A percentile compares a stretch with the other conserved stretches of the same genome.
These are phyloP conservation scores for Sclerotinia nivalis DNA, from an alignment of 2,329 filamentous ascomycete genomes.

Conservation along the genomic window DNA sequence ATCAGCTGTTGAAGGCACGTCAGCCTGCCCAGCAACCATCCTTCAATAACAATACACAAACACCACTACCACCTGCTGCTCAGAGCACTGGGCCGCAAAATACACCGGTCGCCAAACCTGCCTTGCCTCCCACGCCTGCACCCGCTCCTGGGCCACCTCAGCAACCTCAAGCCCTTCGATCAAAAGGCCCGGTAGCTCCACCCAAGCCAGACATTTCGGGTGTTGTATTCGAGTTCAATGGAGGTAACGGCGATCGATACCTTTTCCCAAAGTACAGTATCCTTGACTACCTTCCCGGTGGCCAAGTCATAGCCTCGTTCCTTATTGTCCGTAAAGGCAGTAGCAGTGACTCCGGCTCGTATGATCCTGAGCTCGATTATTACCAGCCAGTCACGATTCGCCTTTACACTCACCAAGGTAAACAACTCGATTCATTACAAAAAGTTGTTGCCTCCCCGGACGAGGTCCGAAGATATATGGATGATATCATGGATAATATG, in stretches of 20 bases:
- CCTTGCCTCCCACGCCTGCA: constrained; percentile 31
- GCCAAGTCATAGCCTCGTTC: constrained; percentile 71
- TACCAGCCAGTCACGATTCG: constrained; percentile 74
- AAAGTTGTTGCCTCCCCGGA: constrained; percentile 63
- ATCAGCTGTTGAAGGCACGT: constrained; percentile 61
- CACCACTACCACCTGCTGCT: constrained; percentile 22
- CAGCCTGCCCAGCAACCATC: constrained; percentile 49
- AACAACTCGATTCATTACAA: constrained; percentile 60
- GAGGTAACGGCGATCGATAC: constrained; percentile 71
- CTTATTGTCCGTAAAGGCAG: constrained; percentile 73
- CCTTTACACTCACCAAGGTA: constrained; percentile 54
- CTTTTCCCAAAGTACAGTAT: constrained; percentile 78
- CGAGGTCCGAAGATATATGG: constrained; percentile 67
- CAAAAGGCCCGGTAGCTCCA: constrained; percentile 58
- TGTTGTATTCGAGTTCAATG: constrained; percentile 68
- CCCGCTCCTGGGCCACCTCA: constrained; percentile 29
- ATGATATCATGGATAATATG: constrained; percentile 69
- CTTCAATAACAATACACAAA: constrained; percentile 32
- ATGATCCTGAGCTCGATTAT: constrained; percentile 66
- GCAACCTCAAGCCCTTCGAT: constrained; percentile 57
- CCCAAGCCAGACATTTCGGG: constrained; percentile 62
- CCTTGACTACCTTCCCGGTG: constrained; percentile 64
- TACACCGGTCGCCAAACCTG: constrained; percentile 27
- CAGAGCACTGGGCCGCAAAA: constrained; percentile 26
- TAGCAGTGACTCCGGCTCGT: constrained; percentile 59